phyloP scores from a whole-genome alignment of 202 grass and related monocot species.

The Eragrostis tef region DNA sequence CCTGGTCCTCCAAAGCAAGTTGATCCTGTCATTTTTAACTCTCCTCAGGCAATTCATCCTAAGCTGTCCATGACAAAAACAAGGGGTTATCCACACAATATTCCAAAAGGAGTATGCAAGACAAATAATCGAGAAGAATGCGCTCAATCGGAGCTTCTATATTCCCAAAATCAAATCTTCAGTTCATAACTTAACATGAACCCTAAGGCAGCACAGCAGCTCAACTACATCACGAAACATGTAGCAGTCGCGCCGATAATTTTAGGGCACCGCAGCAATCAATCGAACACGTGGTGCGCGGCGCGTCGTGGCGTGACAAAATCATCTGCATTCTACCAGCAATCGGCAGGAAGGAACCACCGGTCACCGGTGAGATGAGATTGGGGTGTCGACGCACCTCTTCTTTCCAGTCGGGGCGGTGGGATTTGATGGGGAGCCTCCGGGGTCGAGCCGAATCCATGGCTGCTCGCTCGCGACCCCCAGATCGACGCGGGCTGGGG shows the following conservation, averaged over 20 bases:
- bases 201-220: background rate
- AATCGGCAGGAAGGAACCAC: background rate
- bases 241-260: background rate
- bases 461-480: background rate
- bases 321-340: background rate
- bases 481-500: background rate
- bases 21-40: constrained; percentile 65
- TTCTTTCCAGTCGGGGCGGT: constrained; percentile 73
- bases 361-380: background rate
- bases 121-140: background rate
- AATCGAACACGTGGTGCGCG: constrained; percentile 19
- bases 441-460: constrained; percentile 67
- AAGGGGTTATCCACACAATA: constrained; percentile 17
- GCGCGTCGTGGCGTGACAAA: background rate
- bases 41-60: constrained; percentile 73
- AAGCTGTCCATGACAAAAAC: constrained; percentile 57
- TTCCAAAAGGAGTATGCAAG: background rate
- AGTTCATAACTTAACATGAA: background rate
- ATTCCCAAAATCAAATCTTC: background rate
- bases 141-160: background rate
- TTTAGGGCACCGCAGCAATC: constrained; percentile 1
- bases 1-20: constrained; percentile 82
- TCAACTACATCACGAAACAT: background rate
- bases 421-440: constrained; percentile 66
- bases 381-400: constrained; percentile 49